These are phyloP conservation scores for Petasospora rhodanensis DNA, from an alignment of 1,139 yeast genomes.

Conservation along the genomic window DNA sequence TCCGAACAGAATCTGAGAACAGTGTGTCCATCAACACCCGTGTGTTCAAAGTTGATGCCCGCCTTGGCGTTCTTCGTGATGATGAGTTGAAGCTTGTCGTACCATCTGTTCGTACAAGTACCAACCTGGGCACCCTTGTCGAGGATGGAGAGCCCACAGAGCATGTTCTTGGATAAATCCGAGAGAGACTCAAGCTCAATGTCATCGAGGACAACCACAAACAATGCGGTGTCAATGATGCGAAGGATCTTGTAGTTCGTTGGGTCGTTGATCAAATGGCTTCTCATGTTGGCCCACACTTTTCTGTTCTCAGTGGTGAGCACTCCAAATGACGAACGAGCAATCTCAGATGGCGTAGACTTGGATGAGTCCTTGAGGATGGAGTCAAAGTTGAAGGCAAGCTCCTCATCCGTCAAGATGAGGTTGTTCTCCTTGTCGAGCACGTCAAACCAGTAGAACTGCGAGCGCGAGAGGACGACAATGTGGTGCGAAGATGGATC, in stretches of 20 bases:
- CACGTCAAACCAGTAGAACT: conserved; percentile 92
- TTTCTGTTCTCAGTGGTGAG: conserved; percentile 85
- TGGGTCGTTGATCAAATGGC: conserved; percentile 38
- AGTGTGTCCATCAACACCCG: conserved; percentile 95
- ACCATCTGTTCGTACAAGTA: conserved; percentile 93
- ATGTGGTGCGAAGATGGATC: conserved; percentile 74
- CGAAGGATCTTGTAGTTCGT: conserved; percentile 67
- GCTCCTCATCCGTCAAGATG: conserved; percentile 62
- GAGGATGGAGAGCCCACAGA: conserved; percentile 77
- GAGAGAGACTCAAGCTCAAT: conserved; percentile 61
- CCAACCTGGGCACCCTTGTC: conserved; percentile 88
- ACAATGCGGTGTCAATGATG: conserved; percentile 75
- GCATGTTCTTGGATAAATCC: conserved; percentile 74
- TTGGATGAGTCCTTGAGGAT: conserved; percentile 67
- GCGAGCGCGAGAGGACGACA: conserved; percentile 80
- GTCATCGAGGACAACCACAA: conserved; percentile 79
- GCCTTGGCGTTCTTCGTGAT: conserved; percentile 91
- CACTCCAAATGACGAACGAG: conserved; percentile 82
- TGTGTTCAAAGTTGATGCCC: conserved; percentile 90
- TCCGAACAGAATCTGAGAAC: conserved; percentile 85
- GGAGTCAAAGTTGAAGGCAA: conserved; percentile 68
- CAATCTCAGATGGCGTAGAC: conserved; percentile 61
- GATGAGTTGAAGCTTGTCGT: conserved; percentile 84
- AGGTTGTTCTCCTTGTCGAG: conserved; percentile 67
- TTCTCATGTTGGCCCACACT: conserved; percentile 76